Percentiles rank a stretch among this genome's conserved stretches.
Evolutionary conservation across 441 rosid genomes (phyloP).

Genomic region (Hypseocharis bilobata): DNA sequence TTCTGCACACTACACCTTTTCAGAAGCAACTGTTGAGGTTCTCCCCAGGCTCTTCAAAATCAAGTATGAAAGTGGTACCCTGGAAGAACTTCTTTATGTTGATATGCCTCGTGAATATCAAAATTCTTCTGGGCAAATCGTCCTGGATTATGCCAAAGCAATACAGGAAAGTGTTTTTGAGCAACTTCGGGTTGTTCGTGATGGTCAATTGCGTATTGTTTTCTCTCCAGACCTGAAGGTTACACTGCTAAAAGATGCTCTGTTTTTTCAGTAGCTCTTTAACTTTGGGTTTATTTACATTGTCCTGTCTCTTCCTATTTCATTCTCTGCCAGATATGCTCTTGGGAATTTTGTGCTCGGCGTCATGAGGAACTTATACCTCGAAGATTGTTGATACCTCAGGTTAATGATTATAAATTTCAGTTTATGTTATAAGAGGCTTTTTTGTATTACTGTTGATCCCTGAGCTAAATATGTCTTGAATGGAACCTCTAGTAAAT

Average conservation of each 20-base stretch:
- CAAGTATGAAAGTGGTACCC: conserved; percentile 92
- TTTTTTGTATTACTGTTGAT: not conserved
- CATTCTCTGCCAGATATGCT: conserved; percentile 55
- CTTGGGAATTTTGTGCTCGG: conserved; percentile 98
- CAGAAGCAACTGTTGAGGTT: conserved; percentile 98
- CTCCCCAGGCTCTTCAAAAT: conserved; percentile 96
- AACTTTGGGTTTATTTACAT: conserved; percentile 6
- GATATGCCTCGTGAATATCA: conserved; percentile 96
- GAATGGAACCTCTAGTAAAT: not conserved
- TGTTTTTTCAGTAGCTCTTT: conserved; percentile 1
- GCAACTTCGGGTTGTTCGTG: conserved; percentile 95
- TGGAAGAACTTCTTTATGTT: conserved; percentile 88
- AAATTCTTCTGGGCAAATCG: conserved; percentile 86
- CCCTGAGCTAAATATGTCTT: not conserved
- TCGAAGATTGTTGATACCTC: conserved; percentile 77
- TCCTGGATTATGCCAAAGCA: conserved; percentile 91
- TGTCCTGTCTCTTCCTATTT: conserved; percentile 11
- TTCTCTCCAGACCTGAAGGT: conserved; percentile 95
- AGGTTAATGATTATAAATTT: conserved; percentile 39
- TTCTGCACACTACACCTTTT: conserved; percentile 21
- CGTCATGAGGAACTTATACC: conserved; percentile 97
- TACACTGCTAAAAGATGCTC: conserved; percentile 5
- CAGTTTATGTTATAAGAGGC: not conserved
- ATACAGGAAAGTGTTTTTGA: conserved; percentile 97
- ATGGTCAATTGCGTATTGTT: conserved; percentile 88